Conservation (phyloP, 257 asterid genomes). For the Rubia yunnanensis region DNA sequence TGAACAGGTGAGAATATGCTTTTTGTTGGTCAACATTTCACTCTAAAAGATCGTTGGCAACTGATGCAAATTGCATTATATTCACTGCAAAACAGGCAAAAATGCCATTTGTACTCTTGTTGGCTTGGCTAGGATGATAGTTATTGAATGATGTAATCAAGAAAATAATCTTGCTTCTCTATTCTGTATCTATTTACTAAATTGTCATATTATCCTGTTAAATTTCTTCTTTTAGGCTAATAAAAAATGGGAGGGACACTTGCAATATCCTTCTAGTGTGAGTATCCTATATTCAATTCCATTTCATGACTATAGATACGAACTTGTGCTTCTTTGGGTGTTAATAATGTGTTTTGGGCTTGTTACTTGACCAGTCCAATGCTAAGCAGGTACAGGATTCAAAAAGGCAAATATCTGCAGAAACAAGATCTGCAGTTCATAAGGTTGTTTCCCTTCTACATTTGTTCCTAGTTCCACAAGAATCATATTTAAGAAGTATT, state of each 20-base stretch:
- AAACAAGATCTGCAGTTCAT: slow-evolving; percentile 24
- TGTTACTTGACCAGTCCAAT: slow-evolving; percentile 20
- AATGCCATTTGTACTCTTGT: neutral
- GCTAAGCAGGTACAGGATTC: slow-evolving; percentile 4
- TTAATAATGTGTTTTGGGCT: slow-evolving; percentile 12
- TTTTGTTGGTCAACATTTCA: too few species aligned
- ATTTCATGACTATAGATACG: slow-evolving; percentile 1
- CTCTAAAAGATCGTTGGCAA: too few species aligned
- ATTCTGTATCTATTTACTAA: neutral
- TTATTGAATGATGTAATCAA: neutral
- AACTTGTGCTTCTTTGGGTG: slow-evolving; percentile 1
- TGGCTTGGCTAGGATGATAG: neutral
- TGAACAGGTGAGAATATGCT: slow-evolving; percentile 26
- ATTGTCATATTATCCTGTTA: neutral
- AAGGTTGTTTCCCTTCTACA: slow-evolving; percentile 31
- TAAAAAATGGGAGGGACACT: slow-evolving; percentile 14
- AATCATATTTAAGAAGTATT: neutral
- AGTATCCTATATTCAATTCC: slow-evolving; percentile 13
- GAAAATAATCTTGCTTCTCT: neutral
- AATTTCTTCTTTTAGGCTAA: slow-evolving; percentile 22
- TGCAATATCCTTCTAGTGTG: slow-evolving; percentile 16
- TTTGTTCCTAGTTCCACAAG: slow-evolving; percentile 6
- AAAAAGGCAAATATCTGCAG: slow-evolving; percentile 6
- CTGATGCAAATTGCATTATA: too few species aligned
- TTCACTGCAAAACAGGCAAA: neutral